Percentiles rank a stretch among this genome's conserved stretches.
Conservation (phyloP, 1,284 basidiomycete genomes). For the Flammula alnicola region DNA sequence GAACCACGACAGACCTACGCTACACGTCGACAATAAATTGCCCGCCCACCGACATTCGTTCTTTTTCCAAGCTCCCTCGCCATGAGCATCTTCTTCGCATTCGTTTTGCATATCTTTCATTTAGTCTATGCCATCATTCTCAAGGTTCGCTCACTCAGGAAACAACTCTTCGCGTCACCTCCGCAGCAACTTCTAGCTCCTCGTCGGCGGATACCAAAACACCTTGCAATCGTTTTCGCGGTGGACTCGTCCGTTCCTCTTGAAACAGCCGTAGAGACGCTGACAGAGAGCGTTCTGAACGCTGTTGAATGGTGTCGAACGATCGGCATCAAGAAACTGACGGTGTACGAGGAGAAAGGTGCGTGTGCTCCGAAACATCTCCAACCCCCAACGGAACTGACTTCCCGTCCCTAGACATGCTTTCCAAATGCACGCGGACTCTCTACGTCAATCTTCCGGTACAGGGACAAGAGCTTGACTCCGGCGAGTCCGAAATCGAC, state of each 20-base stretch:
- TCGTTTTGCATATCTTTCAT: conserved; percentile 59
- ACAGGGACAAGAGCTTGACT: conserved; percentile 39
- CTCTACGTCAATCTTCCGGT: conserved; percentile 42
- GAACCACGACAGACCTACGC: not conserved
- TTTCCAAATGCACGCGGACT: conserved; percentile 45
- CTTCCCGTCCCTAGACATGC: conserved; percentile 44
- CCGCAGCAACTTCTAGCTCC: conserved; percentile 52
- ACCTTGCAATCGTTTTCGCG: conserved; percentile 67
- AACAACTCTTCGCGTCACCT: conserved; percentile 34
- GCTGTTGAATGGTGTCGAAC: conserved; percentile 62
- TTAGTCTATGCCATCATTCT: conserved; percentile 54
- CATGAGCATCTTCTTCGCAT: conserved; percentile 37
- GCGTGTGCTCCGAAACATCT: conserved; percentile 28
- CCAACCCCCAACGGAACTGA: conserved; percentile 6
- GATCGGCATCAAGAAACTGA: conserved; percentile 61
- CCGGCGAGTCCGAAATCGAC: conserved; percentile 56
- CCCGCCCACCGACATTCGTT: conserved; percentile 11
- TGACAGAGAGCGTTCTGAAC: conserved; percentile 57
- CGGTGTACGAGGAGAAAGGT: conserved; percentile 75
- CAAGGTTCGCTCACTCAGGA: conserved; percentile 44
- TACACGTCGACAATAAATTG: conserved; percentile 21
- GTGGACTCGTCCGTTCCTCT: conserved; percentile 37
- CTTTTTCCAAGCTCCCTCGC: conserved; percentile 6
- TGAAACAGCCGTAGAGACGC: conserved; percentile 42
- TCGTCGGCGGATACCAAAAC: conserved; percentile 61